phyloP scores from a whole-genome alignment of 192 early-diverging fungal species.

The Linnemannia hyalina region DNA sequence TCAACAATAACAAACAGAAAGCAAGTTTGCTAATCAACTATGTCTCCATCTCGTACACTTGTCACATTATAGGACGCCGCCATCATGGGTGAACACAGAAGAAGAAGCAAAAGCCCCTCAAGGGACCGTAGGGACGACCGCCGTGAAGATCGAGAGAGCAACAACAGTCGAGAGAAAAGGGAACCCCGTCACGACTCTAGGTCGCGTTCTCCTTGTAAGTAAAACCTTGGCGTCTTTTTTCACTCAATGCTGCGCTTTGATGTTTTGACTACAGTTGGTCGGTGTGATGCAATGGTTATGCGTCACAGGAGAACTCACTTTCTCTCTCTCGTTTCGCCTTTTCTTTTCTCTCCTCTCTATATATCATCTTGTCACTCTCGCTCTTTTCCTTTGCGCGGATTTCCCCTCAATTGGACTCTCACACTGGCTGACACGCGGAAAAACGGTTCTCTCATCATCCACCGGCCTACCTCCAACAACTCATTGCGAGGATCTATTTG shows the following conservation, averaged over 20 bases:
- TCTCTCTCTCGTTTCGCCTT: background rate
- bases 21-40: background rate
- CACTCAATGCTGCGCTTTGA: background rate
- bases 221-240: background rate
- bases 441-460: background rate
- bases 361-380: background rate
- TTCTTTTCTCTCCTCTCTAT: background rate
- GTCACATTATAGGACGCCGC: background rate
- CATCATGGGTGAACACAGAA: conserved; percentile 29
- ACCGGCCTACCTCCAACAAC: background rate
- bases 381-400: background rate
- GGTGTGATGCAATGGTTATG: no score
- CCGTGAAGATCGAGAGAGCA: conserved; percentile 5
- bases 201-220: conserved; percentile 53
- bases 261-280: background rate
- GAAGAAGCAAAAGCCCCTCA: conserved; percentile 20
- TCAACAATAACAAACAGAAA: background rate
- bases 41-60: background rate
- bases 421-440: background rate
- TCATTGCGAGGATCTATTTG: background rate
- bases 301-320: background rate
- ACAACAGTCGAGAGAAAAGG: background rate
- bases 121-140: background rate
- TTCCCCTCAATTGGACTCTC: conserved; percentile 3
- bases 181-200: conserved; percentile 22